Evolutionary conservation across 208 protist genomes (phyloP), one percentile per base, ranked within the genome.

Genomic region (Endotrypanum monterogeii): DNA sequence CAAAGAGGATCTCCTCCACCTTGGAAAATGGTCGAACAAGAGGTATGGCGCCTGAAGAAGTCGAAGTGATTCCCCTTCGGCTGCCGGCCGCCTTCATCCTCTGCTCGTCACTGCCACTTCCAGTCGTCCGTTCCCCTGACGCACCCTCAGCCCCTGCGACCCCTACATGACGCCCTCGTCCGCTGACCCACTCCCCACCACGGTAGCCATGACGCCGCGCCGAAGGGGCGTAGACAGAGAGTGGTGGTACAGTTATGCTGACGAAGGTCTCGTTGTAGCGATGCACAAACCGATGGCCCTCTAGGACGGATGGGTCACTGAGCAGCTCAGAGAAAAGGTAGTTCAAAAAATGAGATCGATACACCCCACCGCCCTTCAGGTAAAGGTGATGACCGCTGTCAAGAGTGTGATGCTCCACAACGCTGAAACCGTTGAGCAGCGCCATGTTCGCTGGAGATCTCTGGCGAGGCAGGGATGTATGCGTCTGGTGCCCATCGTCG

Each of bases 1-100:
- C 89, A 41, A 95, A 94, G n/a, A 96, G 73, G 76, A 97, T 93
- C 71, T 95, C 89, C 81, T 97, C 93, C 23, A 97, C 75, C 35
- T 83, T 89, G 69, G 83, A 89, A 78, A 97, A 97, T 39, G 78
- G 79, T 1, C 89, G 89, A 61, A 95, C 79, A 20, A 78, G 70
- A 3, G 90, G 87, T 44, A 93, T 68, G 32, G 67, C 73, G 32
- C 30, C 7, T 8, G 62, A 60, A 41, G n/a, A n/a, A 37, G 61
- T 25, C 28, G 16, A 39, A 7, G 70, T 9, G 9, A 32, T 62
- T 16, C 14, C 16, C 30, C 18, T n/a, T 8, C 54, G 3, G 12
- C 44, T 46, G 51, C 23, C 32, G 20, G 20, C 39, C 7, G 16
- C 25, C 55, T 14, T n/a, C 61, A 41, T 11, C 20, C 32, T 20